phyloP scores from a whole-genome alignment of 164 flowering plant species.

The Kingdonia uniflora region DNA sequence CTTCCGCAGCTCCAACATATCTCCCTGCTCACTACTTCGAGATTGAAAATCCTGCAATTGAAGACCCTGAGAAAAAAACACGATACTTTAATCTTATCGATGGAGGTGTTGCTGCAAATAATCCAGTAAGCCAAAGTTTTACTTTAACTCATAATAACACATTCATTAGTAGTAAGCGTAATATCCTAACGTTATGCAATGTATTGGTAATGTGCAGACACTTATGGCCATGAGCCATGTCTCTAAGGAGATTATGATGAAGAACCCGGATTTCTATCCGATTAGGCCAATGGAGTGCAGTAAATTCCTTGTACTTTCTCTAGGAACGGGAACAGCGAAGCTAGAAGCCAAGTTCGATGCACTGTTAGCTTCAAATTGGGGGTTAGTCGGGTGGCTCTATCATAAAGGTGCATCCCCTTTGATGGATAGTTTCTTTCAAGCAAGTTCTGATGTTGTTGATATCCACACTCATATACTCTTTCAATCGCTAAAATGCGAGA shows the following conservation, averaged over 20 bases:
- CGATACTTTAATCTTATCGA: conserved; percentile 20
- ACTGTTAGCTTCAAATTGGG: not conserved
- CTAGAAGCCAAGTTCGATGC: not conserved
- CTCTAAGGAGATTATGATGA: not conserved
- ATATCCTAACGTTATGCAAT: not conserved
- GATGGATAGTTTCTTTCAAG: not conserved
- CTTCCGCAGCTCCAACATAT: conserved; percentile 35
- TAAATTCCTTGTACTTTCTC: not conserved
- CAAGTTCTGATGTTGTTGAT: not conserved
- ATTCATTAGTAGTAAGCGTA: too few relatives aligned
- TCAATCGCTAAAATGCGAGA: not conserved
- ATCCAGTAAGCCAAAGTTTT: conserved; percentile 15
- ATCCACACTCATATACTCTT: not conserved
- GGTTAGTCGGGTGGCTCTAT: not conserved
- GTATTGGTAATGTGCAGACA: conserved; percentile 19
- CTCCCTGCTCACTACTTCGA: conserved; percentile 7
- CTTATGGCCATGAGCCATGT: conserved; percentile 7
- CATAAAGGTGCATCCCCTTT: not conserved
- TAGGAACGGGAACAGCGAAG: not conserved
- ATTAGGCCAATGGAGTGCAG: not conserved
- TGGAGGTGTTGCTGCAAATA: conserved; percentile 32
- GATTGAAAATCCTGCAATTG: conserved; percentile 9
- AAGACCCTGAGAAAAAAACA: not conserved
- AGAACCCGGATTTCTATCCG: not conserved
- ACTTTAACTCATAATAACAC: not conserved